Evolutionary conservation across 1,139 yeast genomes (phyloP).

Genomic region (Saccharomycopsis hybrid): DNA sequence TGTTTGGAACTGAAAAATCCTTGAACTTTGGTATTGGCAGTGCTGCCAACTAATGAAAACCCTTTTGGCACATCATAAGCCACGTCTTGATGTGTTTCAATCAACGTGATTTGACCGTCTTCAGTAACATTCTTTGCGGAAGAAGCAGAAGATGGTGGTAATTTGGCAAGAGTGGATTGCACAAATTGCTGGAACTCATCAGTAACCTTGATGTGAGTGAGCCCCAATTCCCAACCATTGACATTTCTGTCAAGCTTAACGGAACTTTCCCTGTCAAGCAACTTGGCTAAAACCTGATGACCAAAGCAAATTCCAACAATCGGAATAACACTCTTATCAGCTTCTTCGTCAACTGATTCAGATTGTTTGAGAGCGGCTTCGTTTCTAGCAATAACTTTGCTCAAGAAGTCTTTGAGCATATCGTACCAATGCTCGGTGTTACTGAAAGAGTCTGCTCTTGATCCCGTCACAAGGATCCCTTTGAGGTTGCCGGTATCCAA

Average conservation of each 20-base stretch:
- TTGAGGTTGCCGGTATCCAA: constrained; percentile 21
- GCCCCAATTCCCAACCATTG: constrained; percentile 71
- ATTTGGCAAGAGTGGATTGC: constrained; percentile 21
- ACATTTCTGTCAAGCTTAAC: constrained; percentile 34
- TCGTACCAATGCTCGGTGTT: constrained; percentile 41
- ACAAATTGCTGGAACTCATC: constrained; percentile 27
- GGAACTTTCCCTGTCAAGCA: constrained; percentile 49
- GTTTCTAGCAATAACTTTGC: constrained; percentile 10
- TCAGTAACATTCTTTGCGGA: constrained; percentile 1
- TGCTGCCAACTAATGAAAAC: constrained; percentile 45
- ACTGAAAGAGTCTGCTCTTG: constrained; percentile 44
- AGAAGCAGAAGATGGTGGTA: constrained; percentile 18
- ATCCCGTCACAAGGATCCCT: constrained; percentile 49
- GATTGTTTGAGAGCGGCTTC: neutral
- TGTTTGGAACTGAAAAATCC: constrained; percentile 45
- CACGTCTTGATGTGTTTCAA: constrained; percentile 68
- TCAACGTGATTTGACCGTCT: constrained; percentile 25
- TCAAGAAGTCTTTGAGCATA: constrained; percentile 36
- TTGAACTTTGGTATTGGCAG: constrained; percentile 52
- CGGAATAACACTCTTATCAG: constrained; percentile 30
- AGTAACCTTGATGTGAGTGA: constrained; percentile 45
- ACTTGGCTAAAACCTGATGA: constrained; percentile 68
- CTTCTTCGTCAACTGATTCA: too few relatives aligned
- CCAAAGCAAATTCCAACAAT: constrained; percentile 77
- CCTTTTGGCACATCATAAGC: constrained; percentile 45